Evolutionary conservation across 2,329 filamentous ascomycete genomes (phyloP).

Genomic region (Nannizzia gypsea): DNA sequence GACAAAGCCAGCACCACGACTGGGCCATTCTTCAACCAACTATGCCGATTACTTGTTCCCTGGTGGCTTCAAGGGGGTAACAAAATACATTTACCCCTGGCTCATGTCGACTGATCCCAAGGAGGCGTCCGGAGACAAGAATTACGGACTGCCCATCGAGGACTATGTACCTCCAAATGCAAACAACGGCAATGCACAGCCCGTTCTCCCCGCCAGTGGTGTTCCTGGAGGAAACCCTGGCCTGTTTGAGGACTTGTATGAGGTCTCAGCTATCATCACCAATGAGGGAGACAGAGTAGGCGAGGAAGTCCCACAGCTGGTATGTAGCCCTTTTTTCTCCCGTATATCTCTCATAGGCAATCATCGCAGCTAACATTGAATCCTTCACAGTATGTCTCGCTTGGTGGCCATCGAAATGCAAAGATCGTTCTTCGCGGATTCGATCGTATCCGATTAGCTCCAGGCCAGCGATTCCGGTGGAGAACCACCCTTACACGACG

Average conservation of each 20-base stretch:
- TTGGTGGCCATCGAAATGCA: slow-evolving; percentile 65
- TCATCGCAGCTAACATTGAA: slow-evolving; percentile 2
- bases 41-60: slow-evolving; percentile 46
- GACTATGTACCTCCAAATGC: slow-evolving; percentile 41
- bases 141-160: slow-evolving; percentile 43
- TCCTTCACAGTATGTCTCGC: slow-evolving; percentile 50
- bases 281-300: slow-evolving; percentile 41
- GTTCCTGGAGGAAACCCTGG: slow-evolving; percentile 48
- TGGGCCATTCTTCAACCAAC: slow-evolving; percentile 40
- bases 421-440: slow-evolving; percentile 62
- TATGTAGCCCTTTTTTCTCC: slow-evolving; percentile 16
- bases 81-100: slow-evolving; percentile 52
- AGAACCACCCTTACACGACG: slow-evolving; percentile 58
- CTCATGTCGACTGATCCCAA: slow-evolving; percentile 48
- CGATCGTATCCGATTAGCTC: slow-evolving; percentile 59
- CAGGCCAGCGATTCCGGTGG: slow-evolving; percentile 58
- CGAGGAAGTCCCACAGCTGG: slow-evolving; percentile 44
- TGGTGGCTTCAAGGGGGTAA: slow-evolving; percentile 38
- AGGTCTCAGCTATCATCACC: slow-evolving; percentile 38
- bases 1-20: slow-evolving; percentile 42
- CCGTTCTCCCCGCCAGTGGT: slow-evolving; percentile 45
- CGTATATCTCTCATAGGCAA: not conserved
- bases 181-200: slow-evolving; percentile 44
- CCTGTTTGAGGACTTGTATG: slow-evolving; percentile 41
- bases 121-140: slow-evolving; percentile 40